phyloP scores from a whole-genome alignment of 345 rosid genomes.

The Rhizophora apiculata region DNA sequence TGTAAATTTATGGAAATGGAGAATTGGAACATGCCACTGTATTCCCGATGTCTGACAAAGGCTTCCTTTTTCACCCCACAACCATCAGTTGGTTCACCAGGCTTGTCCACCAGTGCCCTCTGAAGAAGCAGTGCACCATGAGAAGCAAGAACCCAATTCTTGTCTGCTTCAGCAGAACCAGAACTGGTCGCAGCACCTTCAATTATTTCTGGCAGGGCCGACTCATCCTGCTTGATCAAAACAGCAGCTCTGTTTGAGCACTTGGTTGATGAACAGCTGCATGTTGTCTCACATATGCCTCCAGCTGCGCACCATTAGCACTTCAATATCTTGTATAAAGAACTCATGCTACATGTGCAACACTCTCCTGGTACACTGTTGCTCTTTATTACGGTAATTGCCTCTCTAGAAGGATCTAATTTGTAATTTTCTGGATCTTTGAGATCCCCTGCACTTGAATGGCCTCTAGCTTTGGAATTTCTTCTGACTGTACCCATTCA shows the following conservation, averaged over 20 bases:
- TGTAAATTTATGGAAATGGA: too few relatives aligned
- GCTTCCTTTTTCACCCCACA: conserved; percentile 54
- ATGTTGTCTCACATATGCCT: conserved; percentile 57
- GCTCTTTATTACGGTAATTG: not conserved
- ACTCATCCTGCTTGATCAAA: conserved; percentile 20
- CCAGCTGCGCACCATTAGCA: conserved; percentile 70
- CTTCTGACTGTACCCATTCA: conserved; percentile 54
- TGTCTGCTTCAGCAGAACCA: conserved; percentile 37
- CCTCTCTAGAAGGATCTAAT: conserved; percentile 31
- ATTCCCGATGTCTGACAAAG: conserved; percentile 85
- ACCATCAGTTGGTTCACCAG: conserved; percentile 37
- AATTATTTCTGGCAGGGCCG: conserved; percentile 16
- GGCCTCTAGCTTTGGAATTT: conserved; percentile 37
- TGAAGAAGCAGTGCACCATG: conserved; percentile 76
- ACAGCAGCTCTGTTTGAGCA: conserved; percentile 59
- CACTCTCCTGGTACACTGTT: conserved; percentile 39
- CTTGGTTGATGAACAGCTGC: conserved; percentile 54
- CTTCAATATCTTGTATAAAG: conserved; percentile 69
- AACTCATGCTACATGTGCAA: conserved; percentile 60
- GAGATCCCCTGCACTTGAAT: conserved; percentile 23
- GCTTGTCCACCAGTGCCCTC: conserved; percentile 57
- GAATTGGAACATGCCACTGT: conserved; percentile 38
- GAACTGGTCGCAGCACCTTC: conserved; percentile 22
- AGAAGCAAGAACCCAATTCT: conserved; percentile 47
- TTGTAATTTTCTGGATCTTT: conserved; percentile 23